Evolutionary conservation across 2,329 filamentous ascomycete species (phyloP), one percentile per base, ranked within the genome.

Genomic region (Bipolaris cookei): DNA sequence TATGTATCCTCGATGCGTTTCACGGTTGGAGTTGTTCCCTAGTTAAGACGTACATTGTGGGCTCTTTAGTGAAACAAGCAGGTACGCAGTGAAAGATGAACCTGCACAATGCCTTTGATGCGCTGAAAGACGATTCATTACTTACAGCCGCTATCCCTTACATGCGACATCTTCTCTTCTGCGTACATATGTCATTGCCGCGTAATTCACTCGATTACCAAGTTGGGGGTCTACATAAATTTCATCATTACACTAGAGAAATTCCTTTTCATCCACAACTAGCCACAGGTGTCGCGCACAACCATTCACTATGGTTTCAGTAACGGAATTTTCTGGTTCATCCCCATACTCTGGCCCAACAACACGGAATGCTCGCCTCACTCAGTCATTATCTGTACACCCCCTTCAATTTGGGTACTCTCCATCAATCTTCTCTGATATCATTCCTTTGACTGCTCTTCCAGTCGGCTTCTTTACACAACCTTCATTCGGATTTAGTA

Each of bases 41-140:
- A 30, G 28, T 10, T 13, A 30, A 13, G 10, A 13, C 28, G 28
- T 30, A 30, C 3, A 11, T 30, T 30, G 10, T 30, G 10, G 4
- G 28, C 10, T 30, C 10, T 30, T 30, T 10, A 30, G 28, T 30
- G 28, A 30, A 30, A 30, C 10, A 30, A 30, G 28, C 10, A 13
- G 28, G 8, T 30, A 4, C 7, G 28, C 28, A 30, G 28, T 30
- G 28, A 30, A 30, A 30, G 28, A 13, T 30, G 10, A 13, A 39
- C 30, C 30, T 44, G 32, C 44, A 58, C 39, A 34, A 34, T 14
- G 44, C 39, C 44, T 35, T 45, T 39, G 11, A n/a, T 45, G 16
- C 18, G 14, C 11, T 23, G 14, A 1, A n/a, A 13, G n/a, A n/a
- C 44, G 13, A 6, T n/a, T 16, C 23, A 3, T 5, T 7, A 6